Percentiles rank a stretch among this genome's conserved stretches.
Conservation (phyloP, 805 yeast genomes). For the Teunomyces gatunensis region DNA sequence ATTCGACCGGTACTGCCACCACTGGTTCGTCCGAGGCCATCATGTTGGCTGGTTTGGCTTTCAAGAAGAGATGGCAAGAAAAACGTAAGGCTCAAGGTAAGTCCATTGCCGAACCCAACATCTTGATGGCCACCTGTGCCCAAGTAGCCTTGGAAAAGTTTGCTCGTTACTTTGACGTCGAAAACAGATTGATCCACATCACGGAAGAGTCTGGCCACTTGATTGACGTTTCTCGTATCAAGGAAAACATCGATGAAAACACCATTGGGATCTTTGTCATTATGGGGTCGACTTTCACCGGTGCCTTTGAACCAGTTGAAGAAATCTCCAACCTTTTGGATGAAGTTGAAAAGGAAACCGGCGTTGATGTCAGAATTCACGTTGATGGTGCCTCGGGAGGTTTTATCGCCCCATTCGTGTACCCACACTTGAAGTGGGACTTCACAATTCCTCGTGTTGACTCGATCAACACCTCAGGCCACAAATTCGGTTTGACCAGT, state of each 20-base stretch:
- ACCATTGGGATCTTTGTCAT: slow-evolving; percentile 90
- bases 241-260: slow-evolving; percentile 76
- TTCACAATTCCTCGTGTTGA: slow-evolving; percentile 73
- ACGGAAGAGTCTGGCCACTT: slow-evolving; percentile 57
- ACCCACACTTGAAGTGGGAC: slow-evolving; percentile 81
- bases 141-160: slow-evolving; percentile 94
- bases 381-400: slow-evolving; percentile 95
- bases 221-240: slow-evolving; percentile 59
- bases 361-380: slow-evolving; percentile 74
- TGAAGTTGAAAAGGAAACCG: slow-evolving; percentile 63
- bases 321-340: slow-evolving; percentile 63
- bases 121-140: slow-evolving; percentile 88
- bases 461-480: slow-evolving; percentile 88
- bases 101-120: slow-evolving; percentile 67
- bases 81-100: slow-evolving; percentile 58
- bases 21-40: slow-evolving; percentile 95
- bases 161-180: slow-evolving; percentile 92
- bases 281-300: slow-evolving; percentile 89
- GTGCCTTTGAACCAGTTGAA: slow-evolving; percentile 80
- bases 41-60: slow-evolving; percentile 88
- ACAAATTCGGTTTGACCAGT: slow-evolving; percentile 85
- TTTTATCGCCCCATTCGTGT: slow-evolving; percentile 79
- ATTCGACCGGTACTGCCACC: slow-evolving; percentile 80
- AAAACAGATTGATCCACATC: slow-evolving; percentile 72
- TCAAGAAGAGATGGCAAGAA: slow-evolving; percentile 88